Base-by-base conservation (phyloP, 371 early-diverging fungal genomes). In the Paraphysoderma sedebokerense region DNA sequence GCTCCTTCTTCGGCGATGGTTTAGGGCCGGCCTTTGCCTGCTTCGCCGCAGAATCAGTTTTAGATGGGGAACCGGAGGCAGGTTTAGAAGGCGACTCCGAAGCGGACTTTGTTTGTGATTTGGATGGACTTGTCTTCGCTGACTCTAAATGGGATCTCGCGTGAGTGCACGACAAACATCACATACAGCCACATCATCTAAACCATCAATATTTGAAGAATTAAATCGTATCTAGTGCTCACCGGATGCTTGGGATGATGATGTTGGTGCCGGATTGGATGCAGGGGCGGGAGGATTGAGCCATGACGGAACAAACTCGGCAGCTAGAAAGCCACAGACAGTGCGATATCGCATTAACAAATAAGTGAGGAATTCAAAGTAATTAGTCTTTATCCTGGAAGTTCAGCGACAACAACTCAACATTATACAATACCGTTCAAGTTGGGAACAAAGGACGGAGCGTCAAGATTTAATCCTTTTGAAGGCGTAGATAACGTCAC, bases 391-490 rank as follows among this genome's bases (percentile, higher is more conserved):
- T n/a, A n/a, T n/a, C n/a, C n/a, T n/a, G n/a, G n/a, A n/a, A n/a
- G n/a, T n/a, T n/a, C n/a, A n/a, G n/a, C n/a, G n/a, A n/a, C n/a
- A n/a, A n/a, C n/a, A n/a, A n/a, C n/a, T n/a, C n/a, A n/a, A n/a
- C n/a, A n/a, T n/a, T n/a, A n/a, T n/a, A n/a, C n/a, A n/a, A n/a
- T n/a, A n/a, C n/a, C n/a, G 2, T 48, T 49, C 2, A 52, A 54
- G 39, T 66, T 63, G 37, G 76, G 76, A 19, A 63, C 61, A 48
- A 76, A 76, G 4, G 58, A 44, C 35, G 65, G 64, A 12, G 76
- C 76, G 49, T 58, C 65, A 36, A 62, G 49, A 52, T 76, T 75
- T 23, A 76, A n/a, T n/a, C n/a, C n/a, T n/a, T n/a, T n/a, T n/a
- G n/a, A n/a, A n/a, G n/a, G n/a, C n/a, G n/a, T n/a, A n/a, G n/a